Evolutionary conservation across 257 asterid genomes (phyloP), one percentile per base, ranked within the genome.

Genomic region (Gardenia jasminoides): DNA sequence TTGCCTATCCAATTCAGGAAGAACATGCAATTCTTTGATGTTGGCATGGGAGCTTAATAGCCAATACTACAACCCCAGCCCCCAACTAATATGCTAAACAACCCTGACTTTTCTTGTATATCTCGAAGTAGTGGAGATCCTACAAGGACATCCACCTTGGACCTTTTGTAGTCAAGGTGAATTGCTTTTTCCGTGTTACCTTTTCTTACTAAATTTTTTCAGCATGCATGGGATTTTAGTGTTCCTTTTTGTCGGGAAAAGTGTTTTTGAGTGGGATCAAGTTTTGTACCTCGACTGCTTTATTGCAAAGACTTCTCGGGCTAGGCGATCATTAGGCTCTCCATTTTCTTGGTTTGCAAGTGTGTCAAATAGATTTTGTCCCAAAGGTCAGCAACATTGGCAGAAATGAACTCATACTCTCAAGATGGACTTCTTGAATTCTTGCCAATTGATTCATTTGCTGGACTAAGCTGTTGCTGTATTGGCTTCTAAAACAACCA

Each of bases 201-300:
- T 67, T 77, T 46, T 46, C 41, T 13, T 26, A 3, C 11, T 15
- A 30, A 64, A 61, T 59, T 30, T 70, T 48, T 61, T 43, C 41
- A 2, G 41, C 41, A 36, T 22, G 66, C 65, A 61, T 31, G 20
- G 54, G 58, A 54, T 72, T 77, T 77, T 26, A 50, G 30, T 7
- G 48, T 19, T 43, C 48, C 52, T 52, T 54, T 22, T 26, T 69
- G 76, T 41, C 76, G 4, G 4, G 39, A 26, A 19, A 43, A 70
- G 82, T 59, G 69, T 41, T 31, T 59, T 24, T 8, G 20, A 78
- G 77, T 59, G 65, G 62, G 52, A 70, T 65, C 6, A 20, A 79
- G 72, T 47, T 48, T 79, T 33, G 4, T 22, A 54, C 33, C 19
- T 30, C 59, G 19, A n/a, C 7, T 1, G 33, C 75, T 67, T 77